These are phyloP conservation scores for Fusarium sp. DNA, from an alignment of 2,329 filamentous ascomycete species.

Conservation along the genomic window DNA sequence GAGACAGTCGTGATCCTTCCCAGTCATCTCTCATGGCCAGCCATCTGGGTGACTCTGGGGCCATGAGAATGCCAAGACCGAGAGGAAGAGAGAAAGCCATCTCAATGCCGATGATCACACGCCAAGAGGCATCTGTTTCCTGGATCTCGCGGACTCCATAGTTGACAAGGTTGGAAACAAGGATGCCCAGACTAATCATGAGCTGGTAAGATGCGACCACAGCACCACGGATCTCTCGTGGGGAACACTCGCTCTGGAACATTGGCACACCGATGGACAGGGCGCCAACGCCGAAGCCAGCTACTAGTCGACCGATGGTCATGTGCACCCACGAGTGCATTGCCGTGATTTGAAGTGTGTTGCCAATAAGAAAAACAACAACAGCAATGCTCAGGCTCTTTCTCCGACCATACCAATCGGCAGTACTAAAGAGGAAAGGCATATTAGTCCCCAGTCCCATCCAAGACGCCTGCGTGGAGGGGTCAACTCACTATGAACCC, in stretches of 20 bases:
- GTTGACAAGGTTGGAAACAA: constrained; percentile 65
- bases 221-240: constrained; percentile 70
- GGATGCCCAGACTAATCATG: constrained; percentile 77
- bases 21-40: constrained; percentile 59
- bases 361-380: constrained; percentile 71
- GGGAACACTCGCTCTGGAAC: constrained; percentile 73
- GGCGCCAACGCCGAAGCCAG: constrained; percentile 65
- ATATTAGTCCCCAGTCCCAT: background rate
- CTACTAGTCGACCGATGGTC: constrained; percentile 61
- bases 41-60: constrained; percentile 68
- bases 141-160: constrained; percentile 60
- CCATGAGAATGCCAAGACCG: constrained; percentile 61
- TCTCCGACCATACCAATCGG: constrained; percentile 68
- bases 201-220: constrained; percentile 76
- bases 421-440: constrained; percentile 48
- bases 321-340: constrained; percentile 71
- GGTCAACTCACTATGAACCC: constrained; percentile 55
- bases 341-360: constrained; percentile 73
- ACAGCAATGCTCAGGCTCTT: constrained; percentile 64
- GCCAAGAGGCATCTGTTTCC: constrained; percentile 63
- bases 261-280: constrained; percentile 73
- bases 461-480: background rate
- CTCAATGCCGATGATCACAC: constrained; percentile 68
- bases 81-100: constrained; percentile 64
- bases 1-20: constrained; percentile 59